A percentile compares a stretch with the other conserved stretches of the same genome.
phyloP scores from a whole-genome alignment of 768 basidiomycete genomes.

The Tylopilus rubrobrunneus region DNA sequence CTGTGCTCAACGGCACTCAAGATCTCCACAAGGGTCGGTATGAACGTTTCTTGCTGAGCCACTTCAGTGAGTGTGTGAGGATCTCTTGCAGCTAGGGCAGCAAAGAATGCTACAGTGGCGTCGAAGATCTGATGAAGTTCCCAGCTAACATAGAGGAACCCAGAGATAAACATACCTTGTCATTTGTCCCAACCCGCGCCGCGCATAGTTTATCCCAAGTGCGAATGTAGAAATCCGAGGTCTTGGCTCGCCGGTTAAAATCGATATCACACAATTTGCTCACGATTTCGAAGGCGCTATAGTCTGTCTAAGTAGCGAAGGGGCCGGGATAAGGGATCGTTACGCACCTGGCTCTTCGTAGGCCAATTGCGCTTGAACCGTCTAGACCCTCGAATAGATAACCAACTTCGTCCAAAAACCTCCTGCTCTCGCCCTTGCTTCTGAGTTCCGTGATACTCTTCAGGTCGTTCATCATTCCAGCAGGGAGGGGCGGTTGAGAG shows the following conservation, averaged over 20 bases:
- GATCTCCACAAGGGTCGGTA: slow-evolving; percentile 42
- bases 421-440: slow-evolving; percentile 73
- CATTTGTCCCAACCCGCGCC: slow-evolving; percentile 56
- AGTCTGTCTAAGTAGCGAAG: not conserved
- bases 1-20: slow-evolving; percentile 31
- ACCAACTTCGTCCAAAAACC: slow-evolving; percentile 81
- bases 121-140: slow-evolving; percentile 54
- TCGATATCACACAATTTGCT: slow-evolving; percentile 69
- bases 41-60: slow-evolving; percentile 35
- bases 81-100: slow-evolving; percentile 60
- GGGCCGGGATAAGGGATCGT: not conserved
- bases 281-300: slow-evolving; percentile 72
- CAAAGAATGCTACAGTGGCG: slow-evolving; percentile 56
- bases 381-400: slow-evolving; percentile 83
- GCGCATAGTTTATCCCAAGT: slow-evolving; percentile 65
- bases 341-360: slow-evolving; percentile 65
- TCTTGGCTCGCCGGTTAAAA: slow-evolving; percentile 76
- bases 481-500: slow-evolving; percentile 40
- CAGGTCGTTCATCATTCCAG: slow-evolving; percentile 66
- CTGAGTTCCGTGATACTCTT: slow-evolving; percentile 80
- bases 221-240: slow-evolving; percentile 64
- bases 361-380: slow-evolving; percentile 42
- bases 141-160: not conserved
- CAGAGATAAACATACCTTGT: slow-evolving; percentile 45
- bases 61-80: slow-evolving; percentile 52